Conservation (phyloP, 257 asterid species). For the Ehretia macrophylla region DNA sequence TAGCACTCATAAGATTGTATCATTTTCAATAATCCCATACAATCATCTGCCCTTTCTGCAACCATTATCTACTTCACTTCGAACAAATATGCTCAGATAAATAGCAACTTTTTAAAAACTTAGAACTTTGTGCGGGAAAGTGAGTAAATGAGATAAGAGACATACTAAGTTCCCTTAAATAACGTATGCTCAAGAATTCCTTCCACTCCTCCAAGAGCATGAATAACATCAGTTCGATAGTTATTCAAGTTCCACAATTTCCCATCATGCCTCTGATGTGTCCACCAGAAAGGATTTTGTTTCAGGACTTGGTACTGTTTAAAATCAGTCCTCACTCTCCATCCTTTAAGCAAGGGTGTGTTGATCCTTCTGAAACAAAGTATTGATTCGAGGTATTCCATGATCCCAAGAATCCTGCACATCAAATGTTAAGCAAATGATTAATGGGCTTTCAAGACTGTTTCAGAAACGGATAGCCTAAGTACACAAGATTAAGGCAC, state of each 20-base stretch:
- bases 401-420: constrained; percentile 99
- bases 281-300: constrained; percentile 99
- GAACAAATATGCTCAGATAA: background rate
- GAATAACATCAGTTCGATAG: constrained; percentile 96
- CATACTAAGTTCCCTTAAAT: constrained; percentile 98
- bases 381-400: constrained; percentile 97
- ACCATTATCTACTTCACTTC: too few species aligned
- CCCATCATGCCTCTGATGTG: constrained; percentile 99
- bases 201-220: constrained; percentile 99
- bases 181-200: constrained; percentile 97
- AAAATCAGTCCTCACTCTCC: constrained; percentile 98
- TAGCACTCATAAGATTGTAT: too few species aligned
- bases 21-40: too few species aligned
- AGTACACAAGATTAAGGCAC: too few species aligned
- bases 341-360: constrained; percentile 99
- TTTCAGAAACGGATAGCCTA: too few species aligned
- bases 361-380: constrained; percentile 96
- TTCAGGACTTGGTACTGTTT: constrained; percentile 98
- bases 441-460: too few species aligned
- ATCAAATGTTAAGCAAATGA: too few species aligned
- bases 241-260: constrained; percentile 98
- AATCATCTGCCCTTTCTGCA: too few species aligned
- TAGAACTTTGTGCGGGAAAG: background rate
- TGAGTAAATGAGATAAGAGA: constrained; percentile 3
- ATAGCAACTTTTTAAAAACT: background rate